Base-by-base conservation (phyloP, 768 basidiomycete species). In the Russula abietina region DNA sequence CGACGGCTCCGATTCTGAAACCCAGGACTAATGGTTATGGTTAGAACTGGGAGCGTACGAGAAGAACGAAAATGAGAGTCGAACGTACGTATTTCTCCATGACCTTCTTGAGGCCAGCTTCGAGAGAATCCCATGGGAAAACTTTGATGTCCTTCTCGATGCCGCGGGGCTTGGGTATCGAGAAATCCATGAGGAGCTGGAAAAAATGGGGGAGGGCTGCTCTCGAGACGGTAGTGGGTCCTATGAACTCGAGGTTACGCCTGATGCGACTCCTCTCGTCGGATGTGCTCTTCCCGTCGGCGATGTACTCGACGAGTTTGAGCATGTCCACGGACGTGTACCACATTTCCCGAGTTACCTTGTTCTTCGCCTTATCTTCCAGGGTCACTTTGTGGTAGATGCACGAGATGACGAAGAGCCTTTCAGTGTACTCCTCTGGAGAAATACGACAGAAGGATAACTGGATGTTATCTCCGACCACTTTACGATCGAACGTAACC, bases 181-280 rank as follows among this genome's bases (percentile, higher is more conserved):
- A 91, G 71, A 97, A 96, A 56, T 90, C 86, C 96, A 99, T 98
- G 77, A 99, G 94, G 68, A 86, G 81, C 76, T 90, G 86, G 81
- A 98, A 99, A 73, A 98, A 92, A 61, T 83, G 87, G 12, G 86
- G 88, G 0, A 81, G 76, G 68, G 91, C 89, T 71, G 84, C 83
- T 77, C 97, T 99, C 32, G 89, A 89, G 4, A 98, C 86, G 0
- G 95, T 97, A 59, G 84, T 88, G 1, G 96, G 96, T 56, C 87
- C 81, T 70, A 97, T 88, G 28, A 91, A 92, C 73, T 99, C 95
- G 33, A 99, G 78, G 74, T 98, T 98, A 60, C 95, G 82, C 65
- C 96, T 80, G 69, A 98, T 96, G 57, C 96, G 81, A 70, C 98
- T 98, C 81, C 96, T 98, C 80, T 98, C 96, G 74, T 97, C 93